phyloP scores from a whole-genome alignment of 108 stramenopile genomes.

The Cyclotella atomus region DNA sequence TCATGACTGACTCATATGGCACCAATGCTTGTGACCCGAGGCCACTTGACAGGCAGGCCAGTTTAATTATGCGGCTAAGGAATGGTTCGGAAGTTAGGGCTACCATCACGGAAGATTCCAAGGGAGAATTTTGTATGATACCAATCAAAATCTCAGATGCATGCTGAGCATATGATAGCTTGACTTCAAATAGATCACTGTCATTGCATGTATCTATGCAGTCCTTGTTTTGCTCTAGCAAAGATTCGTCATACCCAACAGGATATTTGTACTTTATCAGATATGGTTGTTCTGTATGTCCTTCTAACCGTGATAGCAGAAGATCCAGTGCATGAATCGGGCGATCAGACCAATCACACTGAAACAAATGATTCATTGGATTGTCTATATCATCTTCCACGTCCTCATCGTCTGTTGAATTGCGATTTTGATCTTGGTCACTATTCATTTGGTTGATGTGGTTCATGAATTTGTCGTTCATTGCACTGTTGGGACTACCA shows the following conservation, averaged over 20 bases:
- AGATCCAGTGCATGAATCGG: slow-evolving; percentile 60
- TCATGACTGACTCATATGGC: slow-evolving; percentile 73
- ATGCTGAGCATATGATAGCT: slow-evolving; percentile 57
- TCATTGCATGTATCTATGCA: background rate
- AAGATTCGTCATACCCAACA: slow-evolving; percentile 29
- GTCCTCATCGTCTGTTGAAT: slow-evolving; percentile 33
- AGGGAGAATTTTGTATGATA: slow-evolving; percentile 84
- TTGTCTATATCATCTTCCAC: slow-evolving; percentile 56
- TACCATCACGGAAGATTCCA: slow-evolving; percentile 65
- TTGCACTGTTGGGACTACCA: slow-evolving; percentile 11
- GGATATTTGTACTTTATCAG: slow-evolving; percentile 44
- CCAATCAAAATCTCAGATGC: slow-evolving; percentile 85
- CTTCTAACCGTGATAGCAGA: slow-evolving; percentile 60
- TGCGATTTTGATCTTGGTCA: slow-evolving; percentile 36
- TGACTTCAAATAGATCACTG: slow-evolving; percentile 2
- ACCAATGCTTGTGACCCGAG: slow-evolving; percentile 34
- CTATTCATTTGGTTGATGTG: slow-evolving; percentile 36
- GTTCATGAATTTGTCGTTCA: slow-evolving; percentile 34
- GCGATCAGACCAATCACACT: slow-evolving; percentile 71
- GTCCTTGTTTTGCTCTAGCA: background rate
- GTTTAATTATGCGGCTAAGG: slow-evolving; percentile 56
- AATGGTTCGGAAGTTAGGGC: slow-evolving; percentile 62
- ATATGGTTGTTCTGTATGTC: slow-evolving; percentile 35
- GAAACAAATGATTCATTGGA: slow-evolving; percentile 54
- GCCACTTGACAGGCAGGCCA: slow-evolving; percentile 10